Evolutionary conservation across 78 protist genomes (phyloP).

Genomic region (Anaeramoeba flamelloides): DNA sequence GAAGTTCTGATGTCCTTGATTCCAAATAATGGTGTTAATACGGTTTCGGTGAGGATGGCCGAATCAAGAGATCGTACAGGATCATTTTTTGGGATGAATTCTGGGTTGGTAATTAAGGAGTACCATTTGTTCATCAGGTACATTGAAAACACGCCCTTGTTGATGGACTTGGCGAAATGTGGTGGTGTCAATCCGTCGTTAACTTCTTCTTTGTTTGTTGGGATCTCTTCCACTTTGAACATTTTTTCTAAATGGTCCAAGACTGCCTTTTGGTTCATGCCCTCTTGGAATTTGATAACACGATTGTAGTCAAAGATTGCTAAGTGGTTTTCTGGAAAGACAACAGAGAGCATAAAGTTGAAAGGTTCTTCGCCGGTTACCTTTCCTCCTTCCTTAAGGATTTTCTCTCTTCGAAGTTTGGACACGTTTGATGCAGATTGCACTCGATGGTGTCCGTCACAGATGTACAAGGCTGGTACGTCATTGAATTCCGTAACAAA

Average conservation of each 20-base stretch:
- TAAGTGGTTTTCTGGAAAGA: constrained; percentile 18
- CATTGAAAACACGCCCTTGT: background rate
- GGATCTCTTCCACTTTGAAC: background rate
- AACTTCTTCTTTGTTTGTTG: background rate
- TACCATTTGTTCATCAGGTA: constrained; percentile 8
- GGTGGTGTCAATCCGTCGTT: background rate
- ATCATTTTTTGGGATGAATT: background rate
- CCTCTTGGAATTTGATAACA: constrained; percentile 12
- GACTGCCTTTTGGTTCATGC: background rate
- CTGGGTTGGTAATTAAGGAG: background rate
- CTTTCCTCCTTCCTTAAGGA: background rate
- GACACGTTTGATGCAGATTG: constrained; percentile 7
- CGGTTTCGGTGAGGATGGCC: constrained; percentile 4
- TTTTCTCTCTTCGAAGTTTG: background rate
- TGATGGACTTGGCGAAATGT: background rate
- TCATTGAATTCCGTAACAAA: background rate
- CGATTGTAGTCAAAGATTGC: constrained; percentile 25
- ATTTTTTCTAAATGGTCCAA: background rate
- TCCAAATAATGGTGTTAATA: constrained; percentile 14
- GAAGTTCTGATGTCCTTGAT: constrained; percentile 11
- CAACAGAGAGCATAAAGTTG: constrained; percentile 2
- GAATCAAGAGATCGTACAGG: constrained; percentile 12
- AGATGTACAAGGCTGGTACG: constrained; percentile 11
- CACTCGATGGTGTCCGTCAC: constrained; percentile 29
- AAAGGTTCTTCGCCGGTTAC: constrained; percentile 8